Conservation (phyloP, 2,329 filamentous ascomycete species). For the Talaromyces sp. region DNA sequence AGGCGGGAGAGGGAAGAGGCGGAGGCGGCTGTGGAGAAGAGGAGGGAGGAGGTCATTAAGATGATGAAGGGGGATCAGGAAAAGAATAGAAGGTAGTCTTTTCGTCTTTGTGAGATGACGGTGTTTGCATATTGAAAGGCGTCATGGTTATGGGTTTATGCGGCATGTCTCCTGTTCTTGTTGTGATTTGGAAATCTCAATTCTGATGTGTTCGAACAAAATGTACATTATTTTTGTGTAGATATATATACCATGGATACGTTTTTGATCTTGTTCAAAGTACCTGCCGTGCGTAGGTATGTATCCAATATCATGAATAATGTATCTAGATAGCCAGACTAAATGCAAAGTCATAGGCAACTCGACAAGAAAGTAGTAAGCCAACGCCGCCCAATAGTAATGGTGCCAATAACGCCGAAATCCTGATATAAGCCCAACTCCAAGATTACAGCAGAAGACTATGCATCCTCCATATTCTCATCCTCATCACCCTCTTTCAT, state of each 20-base stretch:
- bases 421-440: not conserved
- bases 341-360: not conserved
- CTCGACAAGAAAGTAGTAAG: not conserved
- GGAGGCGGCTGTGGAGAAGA: conserved; percentile 40
- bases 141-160: conserved; percentile 8
- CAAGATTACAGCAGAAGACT: conserved; percentile 9
- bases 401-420: not conserved
- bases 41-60: conserved; percentile 39
- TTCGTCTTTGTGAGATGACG: not conserved
- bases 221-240: conserved; percentile 14
- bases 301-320: not conserved
- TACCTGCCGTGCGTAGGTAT: not conserved
- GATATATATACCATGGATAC: conserved; percentile 11
- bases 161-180: not conserved
- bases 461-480: conserved; percentile 44
- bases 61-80: conserved; percentile 41
- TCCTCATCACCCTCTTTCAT: conserved; percentile 40
- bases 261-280: not conserved
- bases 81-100: conserved; percentile 14
- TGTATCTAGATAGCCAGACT: not conserved
- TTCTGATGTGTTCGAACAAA: conserved; percentile 4
- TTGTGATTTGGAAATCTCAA: conserved; percentile 5
- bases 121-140: conserved; percentile 17
- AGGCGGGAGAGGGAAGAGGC: conserved; percentile 64
- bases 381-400: not conserved